Percentiles rank a stretch among this genome's conserved stretches.
These are phyloP conservation scores for Pinus albicaulis DNA, from an alignment of 75 land plant species.

Conservation along the genomic window DNA sequence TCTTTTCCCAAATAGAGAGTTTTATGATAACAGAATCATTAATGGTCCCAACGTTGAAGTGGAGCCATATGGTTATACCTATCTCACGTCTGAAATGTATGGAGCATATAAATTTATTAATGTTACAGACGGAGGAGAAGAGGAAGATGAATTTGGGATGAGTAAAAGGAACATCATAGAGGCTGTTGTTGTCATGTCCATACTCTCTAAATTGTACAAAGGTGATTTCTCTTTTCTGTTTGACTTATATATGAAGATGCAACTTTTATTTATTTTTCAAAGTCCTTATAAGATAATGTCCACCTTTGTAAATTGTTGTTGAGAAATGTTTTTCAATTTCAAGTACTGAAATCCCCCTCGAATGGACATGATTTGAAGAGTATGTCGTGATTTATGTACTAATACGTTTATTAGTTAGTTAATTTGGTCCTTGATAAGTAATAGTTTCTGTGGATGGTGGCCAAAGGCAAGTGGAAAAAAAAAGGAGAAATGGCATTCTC, in stretches of 20 bases:
- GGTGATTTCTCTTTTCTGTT: constrained; percentile 15
- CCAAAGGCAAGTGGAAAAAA: too few relatives aligned
- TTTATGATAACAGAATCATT: constrained; percentile 63
- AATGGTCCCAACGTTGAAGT: constrained; percentile 59
- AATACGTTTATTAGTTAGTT: neutral
- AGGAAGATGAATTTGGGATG: constrained; percentile 15
- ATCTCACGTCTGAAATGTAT: constrained; percentile 37
- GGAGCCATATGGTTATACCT: constrained; percentile 22
- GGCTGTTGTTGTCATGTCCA: constrained; percentile 38
- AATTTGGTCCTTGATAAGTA: neutral
- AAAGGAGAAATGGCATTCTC: too few relatives aligned
- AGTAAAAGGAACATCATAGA: constrained; percentile 68
- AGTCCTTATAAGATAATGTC: neutral
- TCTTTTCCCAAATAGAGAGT: constrained; percentile 79
- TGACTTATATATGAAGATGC: too few relatives aligned
- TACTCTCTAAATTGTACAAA: constrained; percentile 34
- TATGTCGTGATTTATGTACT: too few relatives aligned
- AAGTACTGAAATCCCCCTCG: neutral
- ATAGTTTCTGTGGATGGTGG: too few relatives aligned
- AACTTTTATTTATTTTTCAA: neutral
- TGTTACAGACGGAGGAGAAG: constrained; percentile 48
- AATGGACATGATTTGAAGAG: neutral
- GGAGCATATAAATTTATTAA: constrained; percentile 74
- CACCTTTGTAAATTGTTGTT: neutral
- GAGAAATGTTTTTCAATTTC: neutral